A percentile compares a stretch with the other conserved stretches of the same genome.
Conservation (phyloP, 306 rosid species). For the Lupinus albus region DNA sequence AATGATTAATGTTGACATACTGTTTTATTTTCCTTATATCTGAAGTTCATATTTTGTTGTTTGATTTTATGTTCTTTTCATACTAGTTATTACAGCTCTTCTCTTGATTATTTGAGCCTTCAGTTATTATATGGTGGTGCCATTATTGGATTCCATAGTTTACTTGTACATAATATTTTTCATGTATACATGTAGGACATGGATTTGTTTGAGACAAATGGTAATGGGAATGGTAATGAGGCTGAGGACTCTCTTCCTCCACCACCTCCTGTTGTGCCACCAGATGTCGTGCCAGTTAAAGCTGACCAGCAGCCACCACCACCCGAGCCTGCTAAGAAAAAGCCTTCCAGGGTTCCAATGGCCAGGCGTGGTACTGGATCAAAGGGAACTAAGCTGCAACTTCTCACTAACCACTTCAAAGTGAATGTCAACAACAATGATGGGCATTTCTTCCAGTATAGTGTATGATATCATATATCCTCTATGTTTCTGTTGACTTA, state of each 20-base stretch:
- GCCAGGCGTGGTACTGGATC: conserved; percentile 68
- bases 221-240: conserved; percentile 29
- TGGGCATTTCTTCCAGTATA: conserved; percentile 76
- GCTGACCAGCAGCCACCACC: conserved; percentile 32
- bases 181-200: conserved; percentile 38
- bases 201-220: conserved; percentile 55
- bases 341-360: conserved; percentile 59
- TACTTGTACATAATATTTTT: background rate
- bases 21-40: background rate
- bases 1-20: background rate
- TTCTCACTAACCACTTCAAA: conserved; percentile 79
- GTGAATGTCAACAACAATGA: conserved; percentile 59
- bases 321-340: conserved; percentile 57
- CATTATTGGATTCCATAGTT: background rate
- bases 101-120: background rate
- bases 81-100: background rate
- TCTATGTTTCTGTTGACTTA: background rate
- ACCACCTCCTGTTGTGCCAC: conserved; percentile 80
- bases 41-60: background rate
- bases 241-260: conserved; percentile 62
- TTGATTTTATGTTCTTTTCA: background rate
- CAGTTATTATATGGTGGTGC: background rate
- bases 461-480: conserved; percentile 51
- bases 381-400: conserved; percentile 60
- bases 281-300: conserved; percentile 60